Base-by-base conservation (phyloP, 2,329 filamentous ascomycete genomes). In the Aspergillus neoniger region DNA sequence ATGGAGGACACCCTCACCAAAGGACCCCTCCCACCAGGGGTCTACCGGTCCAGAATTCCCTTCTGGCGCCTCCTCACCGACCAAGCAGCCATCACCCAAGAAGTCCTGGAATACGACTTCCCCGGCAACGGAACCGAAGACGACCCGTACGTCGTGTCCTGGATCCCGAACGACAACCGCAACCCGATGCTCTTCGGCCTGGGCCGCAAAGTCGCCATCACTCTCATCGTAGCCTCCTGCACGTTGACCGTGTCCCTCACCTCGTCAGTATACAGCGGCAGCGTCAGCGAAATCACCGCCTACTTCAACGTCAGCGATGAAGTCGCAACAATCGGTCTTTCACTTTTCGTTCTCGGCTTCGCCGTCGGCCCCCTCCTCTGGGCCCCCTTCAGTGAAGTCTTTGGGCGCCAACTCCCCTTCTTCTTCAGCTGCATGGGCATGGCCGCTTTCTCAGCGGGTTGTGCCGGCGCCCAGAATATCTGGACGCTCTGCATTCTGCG, bases 401-500 rank as follows among this genome's bases (percentile, higher is more conserved):
- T 55, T 10, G 53, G 53, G n/a, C 53, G 53, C 39, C 53, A 55
- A 8, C 15, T 44, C 25, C 53, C 53, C 10, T 55, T 55, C 25
- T 32, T 55, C 39, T 43, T 55, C 10, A 55, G 53, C 25, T 55
- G 41, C 53, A 44, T 55, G 32, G 53, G 39, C 9, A 55, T 55
- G 53, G 28, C 53, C 6, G 53, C 53, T 4, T 55, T 55, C 15
- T 55, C 53, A 7, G 53, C 53, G 3, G 53, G 53, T 2, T 55
- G 53, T 5, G 53, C 53, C 12, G 53, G 53, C 4, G 53, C 53
- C 25, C 53, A 32, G 2, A 55, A 55, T 28, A 55, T 55, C 53
- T 55, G 53, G 53, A 47, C 53, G 4, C 38, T 55, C 12, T 55
- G 53, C n/a, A 55, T 55, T 41, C 41, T 55, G 41, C 53, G 53